phyloP scores from a whole-genome alignment of 306 rosid genomes.

The Morella rubra region DNA sequence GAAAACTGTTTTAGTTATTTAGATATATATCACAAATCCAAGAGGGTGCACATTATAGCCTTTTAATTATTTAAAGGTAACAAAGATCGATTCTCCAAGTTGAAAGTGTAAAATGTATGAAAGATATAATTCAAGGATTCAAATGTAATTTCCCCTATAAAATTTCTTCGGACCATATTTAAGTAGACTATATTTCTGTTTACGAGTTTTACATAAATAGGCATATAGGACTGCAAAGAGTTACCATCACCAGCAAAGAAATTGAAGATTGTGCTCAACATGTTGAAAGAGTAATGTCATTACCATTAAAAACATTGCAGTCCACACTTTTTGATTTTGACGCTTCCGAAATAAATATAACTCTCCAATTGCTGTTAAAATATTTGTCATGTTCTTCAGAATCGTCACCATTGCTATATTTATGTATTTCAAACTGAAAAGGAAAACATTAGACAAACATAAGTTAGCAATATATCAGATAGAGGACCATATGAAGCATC shows the following conservation, averaged over 20 bases:
- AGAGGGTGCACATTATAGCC: no score
- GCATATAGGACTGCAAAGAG: background rate
- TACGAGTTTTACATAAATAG: background rate
- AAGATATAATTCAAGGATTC: no score
- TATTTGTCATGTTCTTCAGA: constrained; percentile 88
- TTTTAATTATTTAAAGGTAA: no score
- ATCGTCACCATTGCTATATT: constrained; percentile 96
- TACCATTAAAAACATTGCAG: constrained; percentile 88
- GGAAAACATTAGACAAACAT: constrained; percentile 18
- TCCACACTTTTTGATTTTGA: constrained; percentile 83
- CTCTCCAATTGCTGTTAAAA: constrained; percentile 86
- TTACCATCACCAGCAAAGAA: constrained; percentile 11
- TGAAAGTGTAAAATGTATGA: no score
- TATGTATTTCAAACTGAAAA: constrained; percentile 76
- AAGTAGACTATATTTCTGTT: background rate
- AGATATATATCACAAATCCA: no score
- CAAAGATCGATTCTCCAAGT: no score
- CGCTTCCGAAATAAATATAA: constrained; percentile 65
- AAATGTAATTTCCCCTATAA: no score
- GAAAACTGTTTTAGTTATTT: no score
- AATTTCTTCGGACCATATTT: no score
- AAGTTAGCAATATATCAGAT: background rate
- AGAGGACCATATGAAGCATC: background rate
- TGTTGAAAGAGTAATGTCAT: background rate
- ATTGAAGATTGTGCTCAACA: constrained; percentile 10